Evolutionary conservation across 2,329 filamentous ascomycete genomes (phyloP).

Genomic region (Didymella glomerata): DNA sequence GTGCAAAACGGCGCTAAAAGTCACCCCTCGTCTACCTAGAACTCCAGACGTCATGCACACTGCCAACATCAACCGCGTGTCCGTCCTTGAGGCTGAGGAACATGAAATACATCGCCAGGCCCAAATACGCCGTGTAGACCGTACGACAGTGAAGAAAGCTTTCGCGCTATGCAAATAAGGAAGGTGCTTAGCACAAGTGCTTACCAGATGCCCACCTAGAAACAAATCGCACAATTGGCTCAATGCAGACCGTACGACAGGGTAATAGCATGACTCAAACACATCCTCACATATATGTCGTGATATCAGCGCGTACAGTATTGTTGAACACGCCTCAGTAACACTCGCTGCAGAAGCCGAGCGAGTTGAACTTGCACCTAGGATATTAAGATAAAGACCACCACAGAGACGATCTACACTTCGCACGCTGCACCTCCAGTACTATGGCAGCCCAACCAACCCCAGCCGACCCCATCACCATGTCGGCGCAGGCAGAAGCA

Average conservation of each 20-base stretch:
- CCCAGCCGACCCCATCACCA: slow-evolving; percentile 25
- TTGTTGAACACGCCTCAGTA: neutral
- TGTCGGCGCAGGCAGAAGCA: slow-evolving; percentile 19
- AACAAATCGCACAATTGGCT: neutral
- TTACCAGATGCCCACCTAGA: neutral
- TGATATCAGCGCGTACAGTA: neutral
- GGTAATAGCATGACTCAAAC: neutral
- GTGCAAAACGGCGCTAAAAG: slow-evolving; percentile 11
- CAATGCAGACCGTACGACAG: neutral
- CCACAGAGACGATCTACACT: neutral
- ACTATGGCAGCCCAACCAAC: slow-evolving; percentile 32
- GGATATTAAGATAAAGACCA: neutral
- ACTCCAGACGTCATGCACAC: slow-evolving; percentile 1
- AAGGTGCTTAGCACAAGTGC: slow-evolving; percentile 17
- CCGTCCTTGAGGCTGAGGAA: neutral
- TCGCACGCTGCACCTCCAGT: neutral
- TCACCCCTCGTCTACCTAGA: slow-evolving; percentile 1
- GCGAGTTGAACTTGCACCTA: neutral
- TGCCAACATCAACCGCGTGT: neutral
- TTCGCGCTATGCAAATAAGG: slow-evolving; percentile 9
- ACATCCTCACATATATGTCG: neutral
- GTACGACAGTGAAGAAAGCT: neutral
- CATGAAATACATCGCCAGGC: neutral
- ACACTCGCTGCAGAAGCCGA: neutral
- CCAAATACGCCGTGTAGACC: neutral